Evolutionary conservation across 192 early-diverging fungal species (phyloP), one percentile per base, ranked within the genome.

Genomic region (Mortierella alpina): DNA sequence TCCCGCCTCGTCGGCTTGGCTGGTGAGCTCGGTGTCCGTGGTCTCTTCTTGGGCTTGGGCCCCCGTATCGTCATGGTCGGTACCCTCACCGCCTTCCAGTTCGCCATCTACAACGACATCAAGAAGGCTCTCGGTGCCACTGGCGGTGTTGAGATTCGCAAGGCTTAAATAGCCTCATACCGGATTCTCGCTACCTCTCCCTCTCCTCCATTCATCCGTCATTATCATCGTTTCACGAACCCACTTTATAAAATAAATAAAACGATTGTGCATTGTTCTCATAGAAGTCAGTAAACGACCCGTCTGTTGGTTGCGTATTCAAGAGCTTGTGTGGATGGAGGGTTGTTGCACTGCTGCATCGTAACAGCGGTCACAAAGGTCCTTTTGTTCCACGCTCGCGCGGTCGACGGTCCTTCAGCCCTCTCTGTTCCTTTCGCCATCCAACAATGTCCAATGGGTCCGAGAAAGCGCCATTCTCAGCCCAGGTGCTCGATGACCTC

Each of bases 21-120:
- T 56, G 59, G 74, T 47, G 86, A 88, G 73, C 72, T 87, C 70
- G 91, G 91, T 81, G 82, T 83, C 66, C 68, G 77, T 53, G 85
- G 86, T 75, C 87, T 92, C 46, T 89, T 87, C 85, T 82, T 89
- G 77, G 91, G 91, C 83, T 85, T 91, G 65, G 88, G 83, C 79
- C 85, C 91, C 78, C 88, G 91, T 89, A 83, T 87, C 75, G 88
- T 91, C 76, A 90, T 92, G 89, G 87, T 92, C 70, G 87, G 86
- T 74, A 85, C 88, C 61, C 83, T 91, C 65, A 92, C 91, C 56
- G 88, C 89, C 65, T 86, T 85, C 75, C 89, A 91, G 80, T 91
- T 91, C 72, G 90, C 88, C 65, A 90, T 91, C 84, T 90, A 88
- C 66, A 82, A 72, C 73, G 86, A 88, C 66, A 83, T 91, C 78